phyloP scores from a whole-genome alignment of 768 basidiomycete species.

The Tylopilus sp. region DNA sequence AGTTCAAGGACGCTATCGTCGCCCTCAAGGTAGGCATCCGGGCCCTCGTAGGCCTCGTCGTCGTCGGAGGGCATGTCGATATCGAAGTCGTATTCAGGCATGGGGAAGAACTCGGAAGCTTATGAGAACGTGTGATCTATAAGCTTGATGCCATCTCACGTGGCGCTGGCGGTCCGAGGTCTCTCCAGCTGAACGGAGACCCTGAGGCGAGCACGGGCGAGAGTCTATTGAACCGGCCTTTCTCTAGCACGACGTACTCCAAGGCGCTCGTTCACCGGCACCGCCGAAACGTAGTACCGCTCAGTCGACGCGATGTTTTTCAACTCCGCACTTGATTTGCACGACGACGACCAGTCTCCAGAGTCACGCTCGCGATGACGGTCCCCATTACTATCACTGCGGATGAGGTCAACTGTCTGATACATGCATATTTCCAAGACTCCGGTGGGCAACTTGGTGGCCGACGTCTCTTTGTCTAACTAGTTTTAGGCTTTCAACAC shows the following conservation, averaged over 20 bases:
- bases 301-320: conserved; percentile 9
- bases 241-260: neutral
- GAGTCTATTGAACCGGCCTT: neutral
- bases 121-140: conserved; percentile 7
- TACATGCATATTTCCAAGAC: conserved; percentile 81
- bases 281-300: neutral
- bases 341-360: neutral
- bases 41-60: conserved; percentile 33
- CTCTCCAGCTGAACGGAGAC: neutral
- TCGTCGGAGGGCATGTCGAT: conserved; percentile 20
- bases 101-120: conserved; percentile 1
- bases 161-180: neutral
- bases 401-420: conserved; percentile 82
- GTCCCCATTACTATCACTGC: conserved; percentile 64
- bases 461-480: conserved; percentile 6
- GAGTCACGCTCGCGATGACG: conserved; percentile 26
- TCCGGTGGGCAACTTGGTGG: conserved; percentile 49
- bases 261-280: neutral
- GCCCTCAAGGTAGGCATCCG: conserved; percentile 34
- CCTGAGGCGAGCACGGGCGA: neutral
- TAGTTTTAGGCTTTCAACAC: conserved; percentile 64
- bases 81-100: conserved; percentile 23
- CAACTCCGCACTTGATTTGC: conserved; percentile 25
- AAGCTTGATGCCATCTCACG: neutral
- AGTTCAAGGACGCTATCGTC: conserved; percentile 36